Base-by-base conservation (phyloP, 805 yeast species). In the Huiozyma sinensis region DNA sequence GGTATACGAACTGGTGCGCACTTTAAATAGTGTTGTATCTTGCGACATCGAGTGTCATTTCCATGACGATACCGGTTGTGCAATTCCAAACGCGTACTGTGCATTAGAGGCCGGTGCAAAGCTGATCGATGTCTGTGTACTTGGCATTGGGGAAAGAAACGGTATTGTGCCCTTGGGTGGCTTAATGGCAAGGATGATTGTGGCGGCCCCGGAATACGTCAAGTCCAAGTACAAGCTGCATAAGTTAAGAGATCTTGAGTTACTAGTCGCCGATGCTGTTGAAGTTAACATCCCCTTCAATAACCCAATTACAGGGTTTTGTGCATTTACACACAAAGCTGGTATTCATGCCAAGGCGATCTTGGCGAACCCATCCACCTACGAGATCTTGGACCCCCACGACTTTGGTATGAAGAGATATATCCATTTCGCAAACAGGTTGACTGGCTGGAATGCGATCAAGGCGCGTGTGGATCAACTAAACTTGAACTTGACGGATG, bases 311-410 rank as follows among this genome's bases (percentile, higher is more conserved):
- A 90, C 98, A 36, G 98, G 98, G 32, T 92, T 92, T 82, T 92
- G 97, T 74, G 98, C 98, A 39, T 90, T 90, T 72, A 90, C 98
- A 47, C 98, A 90, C 73, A 90, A 90, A 76, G 98, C 98, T 47
- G 98, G 98, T 68, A 89, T 90, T 64, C 98, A 90, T 66, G 97
- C 98, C 58, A 90, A 92, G 75, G 97, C 97, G 46, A 90, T 90
- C 55, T 77, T 90, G 53, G 98, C 98, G 47, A 92, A 90, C 70
- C 98, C 98, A 50, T 87, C 96, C 39, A 92, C 97, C n/a, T 90
- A 90, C 67, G 98, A 90, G 73, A 90, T 90, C 60, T 75, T 90
- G 64, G 83, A 83, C 64, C 98, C 98, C 45, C 70, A 83, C 29
- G 98, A 90, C 69, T 90, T 90, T 60, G 98, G 98, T 64, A 77